phyloP scores from a whole-genome alignment of 805 yeast species.

The Henningerozyma blattae region DNA sequence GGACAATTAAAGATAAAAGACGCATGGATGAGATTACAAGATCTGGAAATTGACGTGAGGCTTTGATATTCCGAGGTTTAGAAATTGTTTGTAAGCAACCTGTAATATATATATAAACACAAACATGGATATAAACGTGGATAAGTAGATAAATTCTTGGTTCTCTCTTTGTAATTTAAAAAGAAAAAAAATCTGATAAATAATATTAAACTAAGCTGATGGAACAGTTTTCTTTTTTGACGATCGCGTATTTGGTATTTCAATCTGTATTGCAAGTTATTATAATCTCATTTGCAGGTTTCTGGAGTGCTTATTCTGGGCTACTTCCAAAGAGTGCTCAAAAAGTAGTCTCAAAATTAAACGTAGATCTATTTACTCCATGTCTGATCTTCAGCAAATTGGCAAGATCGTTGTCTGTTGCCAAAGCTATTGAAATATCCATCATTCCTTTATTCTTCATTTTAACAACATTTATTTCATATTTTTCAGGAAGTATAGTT shows the following conservation, averaged over 20 bases:
- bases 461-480: constrained; percentile 72
- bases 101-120: too few species aligned
- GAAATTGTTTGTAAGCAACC: too few species aligned
- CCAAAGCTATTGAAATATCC: constrained; percentile 68
- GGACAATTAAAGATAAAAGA: too few species aligned
- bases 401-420: constrained; percentile 53
- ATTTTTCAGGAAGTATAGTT: constrained; percentile 43
- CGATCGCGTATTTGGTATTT: constrained; percentile 54
- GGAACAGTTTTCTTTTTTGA: constrained; percentile 20
- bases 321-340: constrained; percentile 63
- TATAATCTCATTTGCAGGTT: constrained; percentile 76
- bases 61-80: too few species aligned
- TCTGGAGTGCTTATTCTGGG: constrained; percentile 66
- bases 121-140: too few species aligned
- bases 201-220: too few species aligned
- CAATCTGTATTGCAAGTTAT: constrained; percentile 90
- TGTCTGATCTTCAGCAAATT: constrained; percentile 83
- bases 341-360: constrained; percentile 60
- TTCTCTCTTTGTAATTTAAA: too few species aligned
- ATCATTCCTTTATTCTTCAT: constrained; percentile 77
- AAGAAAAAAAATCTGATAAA: too few species aligned
- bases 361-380: constrained; percentile 90
- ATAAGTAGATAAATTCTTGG: too few species aligned
- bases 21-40: too few species aligned
- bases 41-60: too few species aligned